phyloP scores from a whole-genome alignment of 371 early-diverging fungal genomes.

The Mucor indicus region DNA sequence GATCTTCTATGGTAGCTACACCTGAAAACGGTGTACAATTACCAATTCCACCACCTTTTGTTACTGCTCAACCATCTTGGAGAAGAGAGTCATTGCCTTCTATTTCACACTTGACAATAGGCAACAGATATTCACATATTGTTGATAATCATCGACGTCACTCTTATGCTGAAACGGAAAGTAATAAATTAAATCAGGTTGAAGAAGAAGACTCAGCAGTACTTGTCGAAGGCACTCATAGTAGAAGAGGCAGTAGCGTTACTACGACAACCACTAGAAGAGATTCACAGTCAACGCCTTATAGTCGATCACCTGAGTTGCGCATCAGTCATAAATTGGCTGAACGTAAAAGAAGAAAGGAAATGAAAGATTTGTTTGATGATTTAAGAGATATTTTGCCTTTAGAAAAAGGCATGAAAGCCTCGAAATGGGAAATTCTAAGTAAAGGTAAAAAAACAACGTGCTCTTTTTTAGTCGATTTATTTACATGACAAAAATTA shows the following conservation, averaged over 20 bases:
- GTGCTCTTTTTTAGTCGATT: background rate
- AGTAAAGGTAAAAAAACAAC: constrained; percentile 56
- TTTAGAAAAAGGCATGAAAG: constrained; percentile 60
- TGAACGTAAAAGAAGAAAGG: constrained; percentile 72
- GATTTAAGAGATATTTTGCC: constrained; percentile 66
- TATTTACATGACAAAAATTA: no score
- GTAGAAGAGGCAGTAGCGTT: background rate
- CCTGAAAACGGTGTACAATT: constrained; percentile 12
- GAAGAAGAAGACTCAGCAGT: no score
- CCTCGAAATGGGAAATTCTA: constrained; percentile 79
- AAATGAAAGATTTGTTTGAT: constrained; percentile 83
- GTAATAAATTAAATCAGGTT: constrained; percentile 1
- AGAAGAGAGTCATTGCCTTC: constrained; percentile 39
- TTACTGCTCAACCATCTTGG: constrained; percentile 15
- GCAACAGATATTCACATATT: constrained; percentile 16
- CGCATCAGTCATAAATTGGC: constrained; percentile 73
- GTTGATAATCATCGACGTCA: constrained; percentile 11
- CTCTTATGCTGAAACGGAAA: constrained; percentile 8
- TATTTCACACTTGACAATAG: constrained; percentile 30
- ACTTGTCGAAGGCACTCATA: background rate
- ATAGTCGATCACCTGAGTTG: constrained; percentile 58
- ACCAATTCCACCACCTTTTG: constrained; percentile 11
- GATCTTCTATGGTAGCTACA: constrained; percentile 19
- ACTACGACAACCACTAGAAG: constrained; percentile 3
- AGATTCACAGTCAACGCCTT: constrained; percentile 40